Conservation (phyloP, 805 yeast species). For the Sugiyamaella boreocaroliniensis region DNA sequence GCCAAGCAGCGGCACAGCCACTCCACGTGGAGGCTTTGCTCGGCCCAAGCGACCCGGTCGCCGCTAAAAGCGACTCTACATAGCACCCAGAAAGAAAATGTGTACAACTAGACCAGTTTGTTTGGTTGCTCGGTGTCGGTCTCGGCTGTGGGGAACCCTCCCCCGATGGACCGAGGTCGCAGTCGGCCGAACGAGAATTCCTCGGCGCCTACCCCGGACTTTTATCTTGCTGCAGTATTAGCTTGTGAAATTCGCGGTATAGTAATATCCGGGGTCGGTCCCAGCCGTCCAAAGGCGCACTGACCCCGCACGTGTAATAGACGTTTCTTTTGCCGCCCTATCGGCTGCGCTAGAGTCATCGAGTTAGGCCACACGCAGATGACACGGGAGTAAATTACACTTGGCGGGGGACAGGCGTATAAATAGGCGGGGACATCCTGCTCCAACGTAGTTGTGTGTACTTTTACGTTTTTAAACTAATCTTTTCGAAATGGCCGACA, state of each 20-base stretch:
- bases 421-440: not conserved
- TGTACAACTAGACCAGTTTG: not conserved
- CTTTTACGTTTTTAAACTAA: not conserved
- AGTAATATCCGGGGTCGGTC: not conserved
- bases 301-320: not conserved
- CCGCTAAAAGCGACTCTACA: constrained; percentile 2
- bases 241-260: not conserved
- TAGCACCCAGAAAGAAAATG: no score
- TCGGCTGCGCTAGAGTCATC: not conserved
- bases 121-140: not conserved
- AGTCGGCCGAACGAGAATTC: not conserved
- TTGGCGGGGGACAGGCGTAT: not conserved
- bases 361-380: not conserved
- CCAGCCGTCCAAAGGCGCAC: not conserved
- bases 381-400: not conserved
- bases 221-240: not conserved
- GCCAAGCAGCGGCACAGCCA: constrained; percentile 2
- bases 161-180: not conserved
- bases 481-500: constrained; percentile 9
- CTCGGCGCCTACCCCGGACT: not conserved
- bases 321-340: not conserved
- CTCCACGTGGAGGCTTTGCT: constrained; percentile 11
- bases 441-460: not conserved
- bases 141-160: not conserved
- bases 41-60: constrained; percentile 27